These are phyloP conservation scores for Rhododendron kiyosumense DNA, from an alignment of 148 eudicot species.

Conservation along the genomic window DNA sequence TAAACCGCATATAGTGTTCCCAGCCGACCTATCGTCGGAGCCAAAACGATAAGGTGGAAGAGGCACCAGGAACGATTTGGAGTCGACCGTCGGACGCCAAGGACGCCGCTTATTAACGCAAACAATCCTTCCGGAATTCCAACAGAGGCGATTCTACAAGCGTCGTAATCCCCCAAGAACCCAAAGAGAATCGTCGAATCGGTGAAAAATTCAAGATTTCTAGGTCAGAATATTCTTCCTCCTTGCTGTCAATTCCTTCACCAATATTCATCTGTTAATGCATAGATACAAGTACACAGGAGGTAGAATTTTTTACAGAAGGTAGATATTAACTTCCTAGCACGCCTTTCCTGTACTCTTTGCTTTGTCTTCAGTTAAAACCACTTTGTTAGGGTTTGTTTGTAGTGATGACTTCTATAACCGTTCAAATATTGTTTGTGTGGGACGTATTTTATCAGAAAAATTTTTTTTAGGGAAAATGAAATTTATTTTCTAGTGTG, in stretches of 20 bases:
- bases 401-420: background rate
- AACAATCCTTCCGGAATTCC: background rate
- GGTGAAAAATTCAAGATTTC: background rate
- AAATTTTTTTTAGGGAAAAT: no score
- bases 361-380: background rate
- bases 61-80: background rate
- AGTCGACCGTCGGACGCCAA: background rate
- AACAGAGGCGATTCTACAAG: background rate
- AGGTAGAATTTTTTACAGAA: background rate
- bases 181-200: background rate
- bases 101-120: background rate
- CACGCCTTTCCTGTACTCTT: background rate
- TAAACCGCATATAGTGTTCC: no score
- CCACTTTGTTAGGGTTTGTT: background rate
- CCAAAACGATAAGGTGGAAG: background rate
- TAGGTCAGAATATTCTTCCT: background rate
- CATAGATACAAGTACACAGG: background rate
- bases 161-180: background rate
- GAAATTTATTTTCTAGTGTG: no score
- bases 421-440: no score
- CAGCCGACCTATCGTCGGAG: background rate
- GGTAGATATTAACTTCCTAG: no score
- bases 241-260: background rate
- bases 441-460: no score
- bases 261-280: background rate